These are phyloP conservation scores for Trametes elegans DNA, from an alignment of 768 basidiomycete species.

Conservation along the genomic window DNA sequence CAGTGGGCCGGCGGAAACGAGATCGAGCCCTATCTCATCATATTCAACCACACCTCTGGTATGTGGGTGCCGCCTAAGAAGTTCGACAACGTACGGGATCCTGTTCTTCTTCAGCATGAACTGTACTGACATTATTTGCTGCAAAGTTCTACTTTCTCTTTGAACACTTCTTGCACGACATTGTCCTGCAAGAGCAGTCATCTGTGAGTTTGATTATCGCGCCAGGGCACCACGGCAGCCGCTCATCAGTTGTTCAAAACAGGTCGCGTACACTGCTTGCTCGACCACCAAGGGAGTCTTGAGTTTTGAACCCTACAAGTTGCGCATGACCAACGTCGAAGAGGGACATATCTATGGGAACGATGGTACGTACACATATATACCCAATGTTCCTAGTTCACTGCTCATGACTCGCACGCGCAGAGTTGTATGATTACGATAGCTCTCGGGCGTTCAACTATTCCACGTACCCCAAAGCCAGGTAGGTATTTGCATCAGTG, in stretches of 20 bases:
- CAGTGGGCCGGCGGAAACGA: constrained; percentile 65
- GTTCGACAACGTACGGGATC: constrained; percentile 42
- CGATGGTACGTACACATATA: constrained; percentile 32
- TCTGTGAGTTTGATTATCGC: constrained; percentile 37
- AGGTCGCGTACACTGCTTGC: constrained; percentile 59
- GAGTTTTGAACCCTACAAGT: constrained; percentile 50
- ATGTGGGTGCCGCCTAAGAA: constrained; percentile 42
- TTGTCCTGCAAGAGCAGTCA: constrained; percentile 47
- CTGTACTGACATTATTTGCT: background rate
- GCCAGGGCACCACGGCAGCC: too few relatives aligned
- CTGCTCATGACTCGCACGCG: background rate
- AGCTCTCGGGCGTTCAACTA: constrained; percentile 50
- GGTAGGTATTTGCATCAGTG: constrained; percentile 30
- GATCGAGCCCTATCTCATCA: constrained; percentile 50
- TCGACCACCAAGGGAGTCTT: constrained; percentile 56
- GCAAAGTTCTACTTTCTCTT: constrained; percentile 47
- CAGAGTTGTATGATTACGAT: constrained; percentile 58
- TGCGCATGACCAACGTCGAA: constrained; percentile 49
- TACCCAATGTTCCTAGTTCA: background rate
- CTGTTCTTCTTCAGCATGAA: background rate
- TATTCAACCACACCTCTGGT: constrained; percentile 31
- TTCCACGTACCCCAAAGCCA: constrained; percentile 47
- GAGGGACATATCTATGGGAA: constrained; percentile 55
- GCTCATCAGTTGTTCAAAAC: background rate
- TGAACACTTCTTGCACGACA: constrained; percentile 48